Evolutionary conservation across 163 green algal genomes (phyloP), one percentile per base, ranked within the genome.

Genomic region (Chlamydomonas reinhardtii): DNA sequence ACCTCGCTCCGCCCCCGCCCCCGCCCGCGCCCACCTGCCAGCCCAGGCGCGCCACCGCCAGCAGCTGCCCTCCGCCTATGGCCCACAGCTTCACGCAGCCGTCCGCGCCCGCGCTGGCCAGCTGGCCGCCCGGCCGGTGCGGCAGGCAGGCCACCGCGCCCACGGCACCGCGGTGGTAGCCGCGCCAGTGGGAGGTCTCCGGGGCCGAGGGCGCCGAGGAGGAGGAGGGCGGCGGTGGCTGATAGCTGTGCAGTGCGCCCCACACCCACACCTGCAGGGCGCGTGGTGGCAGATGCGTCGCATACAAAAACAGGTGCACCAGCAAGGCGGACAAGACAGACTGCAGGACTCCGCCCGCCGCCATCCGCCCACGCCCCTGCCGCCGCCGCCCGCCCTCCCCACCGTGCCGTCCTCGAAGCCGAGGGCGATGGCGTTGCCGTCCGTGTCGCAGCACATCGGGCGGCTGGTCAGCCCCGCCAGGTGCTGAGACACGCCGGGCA

Each of bases 371-470:
- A 15, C 5, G 31, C 35, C 75, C n/a, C 27, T 6, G 12, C 27
- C 35, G 3, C 16, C 24, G 11, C 59, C 61, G 62, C 32, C 52
- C 54, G 34, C 24, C 31, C 5, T 17, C 15, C 79, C 3, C 69
- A 86, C 81, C 71, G 19, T 87, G 56, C 81, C 81, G 56, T 87
- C 81, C 70, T 81, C 81, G 59, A 59, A 87, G 70, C 81, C 81
- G 71, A 87, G 35, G 29, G 74, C 70, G 12, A 87, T 61, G 16
- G 66, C 20, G 37, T 64, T 37, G 27, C 59, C 71, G 56, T 87
- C 81, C 37, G 74, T 74, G 70, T 87, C 81, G 29, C 32, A 68
- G 16, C 32, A 20, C 35, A 87, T 59, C 56, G 81, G 81, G 29
- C 81, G 70, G 4, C 56, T 17, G 48, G 48, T 56, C 59, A 79